Base-by-base conservation (phyloP, 768 basidiomycete species). In the Auriscalpium orientale region DNA sequence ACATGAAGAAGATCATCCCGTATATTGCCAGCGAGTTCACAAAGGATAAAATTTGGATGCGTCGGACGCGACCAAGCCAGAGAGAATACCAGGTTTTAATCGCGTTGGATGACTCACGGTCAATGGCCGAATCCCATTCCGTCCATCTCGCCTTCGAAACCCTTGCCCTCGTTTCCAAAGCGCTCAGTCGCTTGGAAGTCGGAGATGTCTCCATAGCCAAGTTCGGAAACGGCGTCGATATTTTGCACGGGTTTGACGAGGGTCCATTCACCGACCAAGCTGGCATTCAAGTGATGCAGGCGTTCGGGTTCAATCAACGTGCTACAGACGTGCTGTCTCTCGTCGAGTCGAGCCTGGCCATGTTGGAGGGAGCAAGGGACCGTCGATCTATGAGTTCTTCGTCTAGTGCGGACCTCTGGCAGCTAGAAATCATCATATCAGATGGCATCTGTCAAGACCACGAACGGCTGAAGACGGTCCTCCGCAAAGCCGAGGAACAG, bases 371-470 rank as follows among this genome's bases (percentile, higher is more conserved):
- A n/a, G 90, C 93, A 18, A 72, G 94, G 57, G 85, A 90, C 63
- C 76, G 78, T 21, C 80, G 82, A 46, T 68, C 77, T 45, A 75
- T 77, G 69, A 75, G 76, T 45, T 86, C 85, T 16, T 75, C 82
- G 3, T 79, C 84, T 4, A 80, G 87, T 7, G 79, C 82, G 16
- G 94, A 98, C 59, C 75, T 99, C 21, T 98, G 97, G 97, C 97
- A 99, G 68, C 79, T 99, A 53, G 83, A 98, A 69, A 91, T 98
- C 72, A 97, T 99, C 77, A 92, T 99, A 58, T 98, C 94, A 15
- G 97, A 99, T 65, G 97, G 97, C n/a, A 89, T 98, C 62, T 98
- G 95, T 67, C 93, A 98, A 68, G 91, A 97, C 66, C 95, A 98
- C 69, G 89, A 94, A 44, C 77, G 79, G 62, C 76, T 99, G 50